A percentile compares a stretch with the other conserved stretches of the same genome.
Evolutionary conservation across 495 filamentous ascomycete species (phyloP).

Genomic region (Penicillium robsamsonii): DNA sequence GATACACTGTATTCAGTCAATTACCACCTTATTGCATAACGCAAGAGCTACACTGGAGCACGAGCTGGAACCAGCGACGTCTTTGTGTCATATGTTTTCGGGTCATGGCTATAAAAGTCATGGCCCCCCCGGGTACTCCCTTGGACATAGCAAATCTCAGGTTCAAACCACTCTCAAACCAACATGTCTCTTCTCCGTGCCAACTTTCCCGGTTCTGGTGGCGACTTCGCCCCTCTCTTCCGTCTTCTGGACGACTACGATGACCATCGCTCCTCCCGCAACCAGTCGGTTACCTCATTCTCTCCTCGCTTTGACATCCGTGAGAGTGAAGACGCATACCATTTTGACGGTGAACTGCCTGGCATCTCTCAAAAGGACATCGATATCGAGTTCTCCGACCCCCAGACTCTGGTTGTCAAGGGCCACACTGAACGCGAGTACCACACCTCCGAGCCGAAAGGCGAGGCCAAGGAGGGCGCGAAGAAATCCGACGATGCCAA

Average conservation of each 20-base stretch:
- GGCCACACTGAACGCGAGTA: conserved; percentile 57
- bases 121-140: background rate
- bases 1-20: background rate
- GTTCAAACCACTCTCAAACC: background rate
- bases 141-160: too few relatives aligned
- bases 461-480: conserved; percentile 46
- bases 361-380: conserved; percentile 78
- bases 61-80: background rate
- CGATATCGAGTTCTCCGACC: conserved; percentile 81
- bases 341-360: conserved; percentile 87
- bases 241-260: conserved; percentile 49
- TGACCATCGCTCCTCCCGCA: conserved; percentile 34
- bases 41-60: background rate
- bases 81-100: background rate
- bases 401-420: conserved; percentile 71
- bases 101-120: background rate
- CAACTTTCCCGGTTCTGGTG: conserved; percentile 30
- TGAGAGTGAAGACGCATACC: conserved; percentile 68
- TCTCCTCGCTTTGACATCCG: conserved; percentile 78
- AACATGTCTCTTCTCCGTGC: conserved; percentile 44
- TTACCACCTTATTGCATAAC: background rate
- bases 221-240: conserved; percentile 46
- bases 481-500: conserved; percentile 28
- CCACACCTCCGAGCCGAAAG: conserved; percentile 48
- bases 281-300: conserved; percentile 49